phyloP scores from a whole-genome alignment of 805 yeast genomes.

The Candida silvicultrix region DNA sequence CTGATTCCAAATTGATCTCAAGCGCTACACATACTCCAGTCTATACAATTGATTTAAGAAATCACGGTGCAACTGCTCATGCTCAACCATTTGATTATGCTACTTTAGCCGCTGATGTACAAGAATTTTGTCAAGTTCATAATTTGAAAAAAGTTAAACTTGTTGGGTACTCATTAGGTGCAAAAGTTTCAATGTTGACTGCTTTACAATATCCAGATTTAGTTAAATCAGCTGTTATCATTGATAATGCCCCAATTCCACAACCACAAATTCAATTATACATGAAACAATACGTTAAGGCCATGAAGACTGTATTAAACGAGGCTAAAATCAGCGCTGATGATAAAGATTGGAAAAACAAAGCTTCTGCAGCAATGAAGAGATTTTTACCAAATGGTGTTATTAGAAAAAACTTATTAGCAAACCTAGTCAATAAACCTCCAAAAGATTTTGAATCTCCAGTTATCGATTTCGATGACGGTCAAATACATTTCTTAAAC shows the following conservation, averaged over 20 bases:
- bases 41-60: slow-evolving; percentile 40
- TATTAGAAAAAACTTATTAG: slow-evolving; percentile 30
- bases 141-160: slow-evolving; percentile 24
- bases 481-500: slow-evolving; percentile 25
- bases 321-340: slow-evolving; percentile 30
- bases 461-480: slow-evolving; percentile 21
- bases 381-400: slow-evolving; percentile 83
- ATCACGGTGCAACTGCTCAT: slow-evolving; percentile 43
- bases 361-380: slow-evolving; percentile 86
- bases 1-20: slow-evolving; percentile 32
- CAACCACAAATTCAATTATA: slow-evolving; percentile 28
- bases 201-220: slow-evolving; percentile 33
- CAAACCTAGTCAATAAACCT: slow-evolving; percentile 29
- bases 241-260: slow-evolving; percentile 42
- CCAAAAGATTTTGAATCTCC: slow-evolving; percentile 22
- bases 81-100: slow-evolving; percentile 37
- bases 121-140: slow-evolving; percentile 27
- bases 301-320: slow-evolving; percentile 78
- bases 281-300: slow-evolving; percentile 31
- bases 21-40: slow-evolving; percentile 27
- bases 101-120: slow-evolving; percentile 37
- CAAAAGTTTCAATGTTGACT: slow-evolving; percentile 44
- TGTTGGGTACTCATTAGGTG: slow-evolving; percentile 49
- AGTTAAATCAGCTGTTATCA: slow-evolving; percentile 34
- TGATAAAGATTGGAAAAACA: slow-evolving; percentile 53